These are phyloP conservation scores for Puccinia novopanici DNA, from an alignment of 1,284 basidiomycete species.

Conservation along the genomic window DNA sequence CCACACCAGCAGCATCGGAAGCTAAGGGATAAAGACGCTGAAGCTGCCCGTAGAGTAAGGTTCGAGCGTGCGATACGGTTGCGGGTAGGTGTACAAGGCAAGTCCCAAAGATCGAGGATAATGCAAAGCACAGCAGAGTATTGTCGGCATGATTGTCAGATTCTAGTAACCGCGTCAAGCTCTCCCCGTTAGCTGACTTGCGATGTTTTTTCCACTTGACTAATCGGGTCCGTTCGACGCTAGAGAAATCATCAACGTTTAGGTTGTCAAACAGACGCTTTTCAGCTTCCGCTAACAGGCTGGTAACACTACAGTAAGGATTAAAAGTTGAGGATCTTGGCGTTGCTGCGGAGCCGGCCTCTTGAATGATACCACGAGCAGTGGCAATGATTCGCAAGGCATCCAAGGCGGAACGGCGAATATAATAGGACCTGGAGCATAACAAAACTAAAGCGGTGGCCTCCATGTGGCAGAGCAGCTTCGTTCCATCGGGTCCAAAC, in stretches of 20 bases:
- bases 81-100: slow-evolving; percentile 27
- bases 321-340: slow-evolving; percentile 38
- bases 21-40: slow-evolving; percentile 51
- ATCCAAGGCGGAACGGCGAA: slow-evolving; percentile 47
- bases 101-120: slow-evolving; percentile 47
- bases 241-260: slow-evolving; percentile 33
- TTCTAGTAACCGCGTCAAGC: slow-evolving; percentile 44
- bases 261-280: slow-evolving; percentile 37
- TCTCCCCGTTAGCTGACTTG: slow-evolving; percentile 36
- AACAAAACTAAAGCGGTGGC: slow-evolving; percentile 39
- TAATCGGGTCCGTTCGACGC: slow-evolving; percentile 32
- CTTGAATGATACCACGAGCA: slow-evolving; percentile 44
- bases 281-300: slow-evolving; percentile 41
- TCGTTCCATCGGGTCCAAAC: slow-evolving; percentile 40
- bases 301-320: slow-evolving; percentile 26
- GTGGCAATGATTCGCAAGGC: slow-evolving; percentile 46
- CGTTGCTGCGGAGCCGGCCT: slow-evolving; percentile 23
- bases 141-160: slow-evolving; percentile 42
- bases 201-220: slow-evolving; percentile 49
- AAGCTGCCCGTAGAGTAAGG: slow-evolving; percentile 46
- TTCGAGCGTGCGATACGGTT: slow-evolving; percentile 46
- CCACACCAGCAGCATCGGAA: slow-evolving; percentile 45
- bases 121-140: slow-evolving; percentile 38
- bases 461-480: slow-evolving; percentile 44
- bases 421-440: slow-evolving; percentile 44